These are phyloP conservation scores for Orbilia oligospora DNA, from an alignment of 2,329 filamentous ascomycete genomes.

Conservation along the genomic window DNA sequence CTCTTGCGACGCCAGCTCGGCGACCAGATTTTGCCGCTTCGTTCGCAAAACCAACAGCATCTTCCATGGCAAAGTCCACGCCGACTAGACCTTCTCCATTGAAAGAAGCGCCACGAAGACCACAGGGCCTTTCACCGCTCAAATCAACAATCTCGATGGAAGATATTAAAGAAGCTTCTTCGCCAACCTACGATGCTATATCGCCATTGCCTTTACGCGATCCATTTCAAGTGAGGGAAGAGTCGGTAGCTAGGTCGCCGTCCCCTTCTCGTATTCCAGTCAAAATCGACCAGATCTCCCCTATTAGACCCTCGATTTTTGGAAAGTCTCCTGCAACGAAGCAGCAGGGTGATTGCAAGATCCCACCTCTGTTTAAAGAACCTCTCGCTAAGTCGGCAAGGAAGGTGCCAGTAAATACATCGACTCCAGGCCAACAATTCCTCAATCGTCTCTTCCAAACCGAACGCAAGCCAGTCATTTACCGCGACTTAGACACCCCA, in stretches of 20 bases:
- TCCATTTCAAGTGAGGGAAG: neutral
- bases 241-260: neutral
- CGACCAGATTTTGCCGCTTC: slow-evolving; percentile 20
- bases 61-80: slow-evolving; percentile 39
- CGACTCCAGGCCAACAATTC: neutral
- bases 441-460: slow-evolving; percentile 17
- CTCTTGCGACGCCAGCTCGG: slow-evolving; percentile 25
- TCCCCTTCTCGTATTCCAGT: slow-evolving; percentile 20
- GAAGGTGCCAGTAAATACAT: neutral
- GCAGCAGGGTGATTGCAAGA: neutral
- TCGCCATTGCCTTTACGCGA: neutral
- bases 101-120: slow-evolving; percentile 48
- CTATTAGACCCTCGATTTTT: neutral
- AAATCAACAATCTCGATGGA: slow-evolving; percentile 42
- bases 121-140: slow-evolving; percentile 37
- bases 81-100: slow-evolving; percentile 37
- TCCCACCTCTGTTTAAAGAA: neutral
- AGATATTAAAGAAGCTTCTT: slow-evolving; percentile 37
- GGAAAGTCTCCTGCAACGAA: neutral
- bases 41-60: slow-evolving; percentile 48
- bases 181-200: slow-evolving; percentile 1
- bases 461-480: slow-evolving; percentile 3
- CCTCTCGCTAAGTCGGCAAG: neutral
- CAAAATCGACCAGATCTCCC: slow-evolving; percentile 2
- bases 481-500: neutral